Percentiles rank a stretch among this genome's conserved stretches.
Conservation (phyloP, 371 early-diverging fungal genomes). For the Umbelopsis sp. region DNA sequence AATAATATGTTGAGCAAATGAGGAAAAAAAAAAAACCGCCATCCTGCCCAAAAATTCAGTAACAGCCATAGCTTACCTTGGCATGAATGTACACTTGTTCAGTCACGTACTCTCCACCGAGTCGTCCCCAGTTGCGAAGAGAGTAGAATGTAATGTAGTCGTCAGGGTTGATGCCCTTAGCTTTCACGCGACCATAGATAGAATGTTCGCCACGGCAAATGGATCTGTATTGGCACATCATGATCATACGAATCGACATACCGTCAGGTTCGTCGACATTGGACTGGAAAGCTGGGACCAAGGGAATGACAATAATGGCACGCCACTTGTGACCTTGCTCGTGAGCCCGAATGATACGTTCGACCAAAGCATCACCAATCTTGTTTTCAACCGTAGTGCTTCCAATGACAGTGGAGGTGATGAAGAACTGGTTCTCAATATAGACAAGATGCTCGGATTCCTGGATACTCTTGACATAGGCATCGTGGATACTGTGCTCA, state of each 20-base stretch:
- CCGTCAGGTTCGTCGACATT: slow-evolving; percentile 75
- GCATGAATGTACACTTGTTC: slow-evolving; percentile 91
- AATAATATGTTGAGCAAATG: too few species aligned
- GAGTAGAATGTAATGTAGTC: slow-evolving; percentile 81
- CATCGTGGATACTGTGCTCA: slow-evolving; percentile 76
- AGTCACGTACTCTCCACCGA: slow-evolving; percentile 58
- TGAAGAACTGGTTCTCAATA: slow-evolving; percentile 89
- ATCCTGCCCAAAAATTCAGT: too few species aligned
- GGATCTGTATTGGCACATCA: slow-evolving; percentile 79
- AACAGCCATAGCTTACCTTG: slow-evolving; percentile 55
- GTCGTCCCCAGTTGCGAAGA: slow-evolving; percentile 70
- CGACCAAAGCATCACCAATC: slow-evolving; percentile 74
- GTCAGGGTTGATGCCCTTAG: slow-evolving; percentile 60
- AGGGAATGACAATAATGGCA: slow-evolving; percentile 83
- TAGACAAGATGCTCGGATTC: slow-evolving; percentile 84
- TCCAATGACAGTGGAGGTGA: slow-evolving; percentile 38
- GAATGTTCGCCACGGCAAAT: slow-evolving; percentile 76
- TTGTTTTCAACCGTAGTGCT: slow-evolving; percentile 64
- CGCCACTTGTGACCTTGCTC: slow-evolving; percentile 63
- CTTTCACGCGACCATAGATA: slow-evolving; percentile 57
- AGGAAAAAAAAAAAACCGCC: too few species aligned
- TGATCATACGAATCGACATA: slow-evolving; percentile 70
- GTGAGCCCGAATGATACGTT: slow-evolving; percentile 78
- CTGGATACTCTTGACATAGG: slow-evolving; percentile 74
- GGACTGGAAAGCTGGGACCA: slow-evolving; percentile 86